Evolutionary conservation across 2,329 filamentous ascomycete genomes (phyloP), one percentile per base, ranked within the genome.

Genomic region (Orbilia ellipsospora): DNA sequence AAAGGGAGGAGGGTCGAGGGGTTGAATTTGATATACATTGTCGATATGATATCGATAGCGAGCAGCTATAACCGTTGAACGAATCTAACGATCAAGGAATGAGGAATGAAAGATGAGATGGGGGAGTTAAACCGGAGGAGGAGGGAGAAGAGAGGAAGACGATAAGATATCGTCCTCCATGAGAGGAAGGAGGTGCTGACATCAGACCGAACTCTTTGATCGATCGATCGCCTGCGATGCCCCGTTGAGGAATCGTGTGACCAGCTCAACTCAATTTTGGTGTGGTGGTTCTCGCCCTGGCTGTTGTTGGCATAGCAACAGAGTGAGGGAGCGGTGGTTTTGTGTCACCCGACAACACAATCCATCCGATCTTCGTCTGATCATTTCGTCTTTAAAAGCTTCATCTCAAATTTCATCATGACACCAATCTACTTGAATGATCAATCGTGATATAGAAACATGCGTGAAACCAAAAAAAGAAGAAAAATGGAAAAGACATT

Each of bases 21-120:
- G 52, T 59, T 65, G 13, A 72, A 45, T 65, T 72, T 72, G 44
- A 72, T 42, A 42, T 72, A 72, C 67, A 72, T 72, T 44, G 57
- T 70, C 36, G 52, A 26, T n/a, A 12, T 15, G 20, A 48, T 48
- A 15, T 48, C 7, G 1, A 15, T 48, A 18, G 7, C 16, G 2
- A 48, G 8, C 8, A 36, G 31, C 31, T 36, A 36, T 36, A 36
- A 10, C 31, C 10, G 8, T 48, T 50, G 42, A 26, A 52, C 51
- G 45, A 20, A 48, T 28, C 28, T 36, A 23, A 63, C 42, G 18
- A 20, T 63, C 26, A 57, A 40, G 36, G 45, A 48, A 70, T 18
- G 50, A 16, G 23, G 50, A 52, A 59, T 18, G 15, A 18, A 36
- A 6, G 31, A 36, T 7, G 31, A 36, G 31, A 36, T 36, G 31